Percentiles rank a stretch among this genome's conserved stretches.
Conservation (phyloP, 768 basidiomycete species). For the Amanita brunnescens region DNA sequence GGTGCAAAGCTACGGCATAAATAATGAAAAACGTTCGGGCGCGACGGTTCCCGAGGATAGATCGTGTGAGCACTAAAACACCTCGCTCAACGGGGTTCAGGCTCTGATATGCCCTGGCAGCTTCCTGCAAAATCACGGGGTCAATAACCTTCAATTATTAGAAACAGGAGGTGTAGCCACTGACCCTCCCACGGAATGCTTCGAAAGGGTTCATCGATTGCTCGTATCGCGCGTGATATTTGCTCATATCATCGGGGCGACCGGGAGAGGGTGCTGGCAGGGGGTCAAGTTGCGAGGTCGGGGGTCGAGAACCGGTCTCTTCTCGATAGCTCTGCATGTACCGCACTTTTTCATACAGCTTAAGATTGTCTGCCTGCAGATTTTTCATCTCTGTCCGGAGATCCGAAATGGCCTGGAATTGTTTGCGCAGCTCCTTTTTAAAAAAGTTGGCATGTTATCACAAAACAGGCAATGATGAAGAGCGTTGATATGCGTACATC, state of each 20-base stretch:
- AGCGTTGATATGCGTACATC: conserved; percentile 44
- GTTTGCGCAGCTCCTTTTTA: conserved; percentile 90
- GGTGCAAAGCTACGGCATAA: conserved; percentile 74
- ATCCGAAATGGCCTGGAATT: conserved; percentile 91
- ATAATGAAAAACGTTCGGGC: conserved; percentile 85
- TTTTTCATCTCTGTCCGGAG: conserved; percentile 87
- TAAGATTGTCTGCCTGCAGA: conserved; percentile 91
- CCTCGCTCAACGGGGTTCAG: conserved; percentile 89
- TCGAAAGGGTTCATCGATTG: conserved; percentile 98
- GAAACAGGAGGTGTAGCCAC: conserved; percentile 22
- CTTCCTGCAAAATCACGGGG: conserved; percentile 52
- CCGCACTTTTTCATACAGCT: conserved; percentile 96
- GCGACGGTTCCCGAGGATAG: conserved; percentile 82
- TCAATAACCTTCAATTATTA: neutral
- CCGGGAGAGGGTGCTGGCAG: conserved; percentile 38
- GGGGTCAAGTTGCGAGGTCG: conserved; percentile 60
- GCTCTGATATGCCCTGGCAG: conserved; percentile 84
- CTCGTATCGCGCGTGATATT: conserved; percentile 88
- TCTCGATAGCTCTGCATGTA: conserved; percentile 97
- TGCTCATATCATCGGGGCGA: conserved; percentile 66
- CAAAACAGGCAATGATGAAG: neutral
- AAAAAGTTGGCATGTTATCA: neutral
- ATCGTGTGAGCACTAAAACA: conserved; percentile 75
- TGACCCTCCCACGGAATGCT: conserved; percentile 87
- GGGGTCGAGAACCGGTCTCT: conserved; percentile 47